Conservation (phyloP, 2,329 filamentous ascomycete species). For the Colletotrichum sp. region DNA sequence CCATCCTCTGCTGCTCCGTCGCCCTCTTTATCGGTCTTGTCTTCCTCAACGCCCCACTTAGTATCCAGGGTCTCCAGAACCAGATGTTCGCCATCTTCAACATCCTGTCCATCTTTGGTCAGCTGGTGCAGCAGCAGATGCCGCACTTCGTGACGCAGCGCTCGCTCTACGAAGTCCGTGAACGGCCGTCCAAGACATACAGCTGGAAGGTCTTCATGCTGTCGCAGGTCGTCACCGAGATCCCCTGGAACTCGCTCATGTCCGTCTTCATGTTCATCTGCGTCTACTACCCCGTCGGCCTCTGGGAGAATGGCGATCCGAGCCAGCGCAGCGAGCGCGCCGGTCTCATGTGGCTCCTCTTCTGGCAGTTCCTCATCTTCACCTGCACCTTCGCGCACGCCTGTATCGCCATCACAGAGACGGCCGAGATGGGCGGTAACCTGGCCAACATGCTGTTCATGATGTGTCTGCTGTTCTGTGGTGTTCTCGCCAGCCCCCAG, state of each 20-base stretch:
- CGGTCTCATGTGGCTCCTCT: constrained; percentile 66
- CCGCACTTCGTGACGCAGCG: constrained; percentile 71
- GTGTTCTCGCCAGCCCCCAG: constrained; percentile 63
- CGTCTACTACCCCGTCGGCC: constrained; percentile 73
- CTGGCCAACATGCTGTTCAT: constrained; percentile 64
- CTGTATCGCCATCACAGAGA: constrained; percentile 68
- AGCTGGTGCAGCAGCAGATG: constrained; percentile 66
- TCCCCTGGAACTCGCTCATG: constrained; percentile 70
- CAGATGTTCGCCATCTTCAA: constrained; percentile 72
- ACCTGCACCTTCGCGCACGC: constrained; percentile 70
- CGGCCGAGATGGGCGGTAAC: constrained; percentile 68
- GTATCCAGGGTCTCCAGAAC: constrained; percentile 67
- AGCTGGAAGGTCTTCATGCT: constrained; percentile 71
- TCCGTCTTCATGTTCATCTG: constrained; percentile 66
- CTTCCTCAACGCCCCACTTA: constrained; percentile 62
- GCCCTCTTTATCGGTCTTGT: constrained; percentile 69
- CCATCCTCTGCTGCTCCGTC: constrained; percentile 51
- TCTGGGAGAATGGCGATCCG: constrained; percentile 62
- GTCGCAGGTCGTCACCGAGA: constrained; percentile 68
- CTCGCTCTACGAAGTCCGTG: constrained; percentile 70
- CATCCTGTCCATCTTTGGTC: constrained; percentile 68
- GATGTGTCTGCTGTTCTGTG: constrained; percentile 60
- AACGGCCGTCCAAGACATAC: constrained; percentile 69
- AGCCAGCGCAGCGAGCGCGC: constrained; percentile 56
- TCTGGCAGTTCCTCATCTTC: constrained; percentile 69